phyloP scores from a whole-genome alignment of 768 basidiomycete genomes.

The Lepiota venenata region DNA sequence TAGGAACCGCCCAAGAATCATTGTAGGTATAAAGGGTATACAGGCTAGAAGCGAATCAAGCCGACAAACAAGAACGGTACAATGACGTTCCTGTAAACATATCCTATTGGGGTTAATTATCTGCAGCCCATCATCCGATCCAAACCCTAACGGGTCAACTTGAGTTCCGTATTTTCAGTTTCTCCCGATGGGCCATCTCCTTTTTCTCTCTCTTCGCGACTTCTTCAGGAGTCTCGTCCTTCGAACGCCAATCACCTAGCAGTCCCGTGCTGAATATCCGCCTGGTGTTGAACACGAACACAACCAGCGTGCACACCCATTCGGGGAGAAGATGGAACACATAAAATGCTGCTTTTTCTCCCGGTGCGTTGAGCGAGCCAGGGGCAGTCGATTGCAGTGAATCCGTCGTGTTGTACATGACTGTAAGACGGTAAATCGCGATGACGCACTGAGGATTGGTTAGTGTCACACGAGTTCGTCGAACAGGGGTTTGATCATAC shows the following conservation, averaged over 20 bases:
- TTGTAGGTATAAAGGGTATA: too few species aligned
- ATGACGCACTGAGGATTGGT: conserved; percentile 23
- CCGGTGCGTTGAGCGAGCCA: conserved; percentile 28
- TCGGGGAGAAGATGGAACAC: conserved; percentile 43
- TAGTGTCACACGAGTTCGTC: background rate
- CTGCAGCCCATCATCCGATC: background rate
- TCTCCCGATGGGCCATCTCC: conserved; percentile 16
- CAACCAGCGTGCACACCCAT: conserved; percentile 29
- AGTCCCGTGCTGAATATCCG: conserved; percentile 30
- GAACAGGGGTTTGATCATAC: conserved; percentile 9
- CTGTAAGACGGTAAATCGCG: conserved; percentile 35
- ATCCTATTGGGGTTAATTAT: background rate
- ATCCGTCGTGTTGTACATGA: conserved; percentile 32
- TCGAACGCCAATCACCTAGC: conserved; percentile 26
- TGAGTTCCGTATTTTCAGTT: background rate
- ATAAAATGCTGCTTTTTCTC: conserved; percentile 39
- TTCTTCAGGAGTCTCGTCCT: conserved; percentile 27
- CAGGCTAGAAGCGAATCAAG: too few species aligned
- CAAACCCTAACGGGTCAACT: background rate
- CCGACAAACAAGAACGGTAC: too few species aligned
- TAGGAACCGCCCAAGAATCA: too few species aligned
- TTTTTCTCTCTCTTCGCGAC: conserved; percentile 19
- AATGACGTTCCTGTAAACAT: too few species aligned
- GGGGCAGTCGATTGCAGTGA: conserved; percentile 29
- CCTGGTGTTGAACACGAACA: conserved; percentile 29